These are phyloP conservation scores for Tolypocladium guangdongense DNA, from an alignment of 2,329 filamentous ascomycete species.

Conservation along the genomic window DNA sequence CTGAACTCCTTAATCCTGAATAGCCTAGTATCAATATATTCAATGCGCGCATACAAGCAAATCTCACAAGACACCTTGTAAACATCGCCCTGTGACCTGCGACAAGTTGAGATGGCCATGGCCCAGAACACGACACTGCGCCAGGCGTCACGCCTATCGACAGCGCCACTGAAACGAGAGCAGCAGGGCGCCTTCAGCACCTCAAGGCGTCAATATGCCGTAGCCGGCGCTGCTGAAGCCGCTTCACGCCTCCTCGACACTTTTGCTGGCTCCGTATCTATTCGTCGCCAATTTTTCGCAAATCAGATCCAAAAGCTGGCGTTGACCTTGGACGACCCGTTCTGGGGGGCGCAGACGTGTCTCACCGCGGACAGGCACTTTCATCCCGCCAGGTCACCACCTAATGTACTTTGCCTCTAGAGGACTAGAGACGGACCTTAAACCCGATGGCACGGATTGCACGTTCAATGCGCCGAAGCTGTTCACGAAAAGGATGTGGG, in stretches of 20 bases:
- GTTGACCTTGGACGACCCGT: constrained; percentile 42
- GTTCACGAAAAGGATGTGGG: constrained; percentile 58
- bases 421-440: constrained; percentile 42
- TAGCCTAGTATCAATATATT: too few species aligned
- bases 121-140: not conserved
- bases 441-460: constrained; percentile 47
- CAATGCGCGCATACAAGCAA: too few species aligned
- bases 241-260: constrained; percentile 20
- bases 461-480: constrained; percentile 48
- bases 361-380: constrained; percentile 32
- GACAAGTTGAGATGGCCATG: not conserved
- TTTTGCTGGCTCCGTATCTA: constrained; percentile 15
- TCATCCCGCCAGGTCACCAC: constrained; percentile 49
- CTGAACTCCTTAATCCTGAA: not conserved
- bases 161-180: not conserved
- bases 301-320: constrained; percentile 54
- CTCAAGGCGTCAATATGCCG: constrained; percentile 2
- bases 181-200: constrained; percentile 7
- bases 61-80: not conserved
- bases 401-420: constrained; percentile 52
- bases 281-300: constrained; percentile 41
- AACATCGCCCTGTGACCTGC: too few species aligned
- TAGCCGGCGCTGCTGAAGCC: constrained; percentile 15
- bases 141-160: not conserved
- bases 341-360: constrained; percentile 28